Base-by-base conservation (phyloP, 805 yeast genomes). In the Myxozyma vanderwaltii region DNA sequence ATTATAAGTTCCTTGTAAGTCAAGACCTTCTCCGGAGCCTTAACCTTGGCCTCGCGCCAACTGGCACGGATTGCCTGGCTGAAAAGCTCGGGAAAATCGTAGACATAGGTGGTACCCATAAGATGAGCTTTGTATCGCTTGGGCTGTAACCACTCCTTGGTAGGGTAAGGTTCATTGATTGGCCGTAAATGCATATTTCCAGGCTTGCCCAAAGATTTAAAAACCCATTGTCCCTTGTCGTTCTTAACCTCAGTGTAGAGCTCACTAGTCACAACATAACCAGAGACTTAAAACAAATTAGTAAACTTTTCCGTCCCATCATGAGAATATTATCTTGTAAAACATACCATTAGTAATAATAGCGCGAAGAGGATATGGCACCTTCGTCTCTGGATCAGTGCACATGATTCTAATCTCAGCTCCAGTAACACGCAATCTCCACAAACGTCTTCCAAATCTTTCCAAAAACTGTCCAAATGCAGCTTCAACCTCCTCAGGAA, bases 31-130 rank as follows among this genome's bases (percentile, higher is more conserved):
- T 86, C 89, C 44, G 91, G 91, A 63, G 84, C 73, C 57, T 65
- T 61, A 58, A 24, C 50, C 39, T 56, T 64, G 13, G 66, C 61
- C 8, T 61, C 43, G 74, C 86, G 86, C 99, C 99, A 94, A 75
- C 85, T 87, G 21, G 91, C 80, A 56, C 83, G 75, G 39, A 89
- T 81, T 39, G 97, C 96, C 78, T 94, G 97, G 70, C 91, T 89
- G 87, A 95, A 94, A 70, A 94, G 79, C 74, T 94, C 99, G 54
- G 99, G 99, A 94, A 94, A 95, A 76, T 94, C 99, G 71, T 95
- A 94, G 51, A 90, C 97, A 72, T 90, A 94, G 10, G 99, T 91
- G 19, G 99, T 94, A 65, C 99, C 99, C 91, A 94, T 88, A 70
- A 89, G 81, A 76, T 94, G 98, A 51, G 99, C 99, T 79, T 87